These are phyloP conservation scores for Debaryomycetaceae sp. DNA, from an alignment of 1,139 yeast genomes.

Conservation along the genomic window DNA sequence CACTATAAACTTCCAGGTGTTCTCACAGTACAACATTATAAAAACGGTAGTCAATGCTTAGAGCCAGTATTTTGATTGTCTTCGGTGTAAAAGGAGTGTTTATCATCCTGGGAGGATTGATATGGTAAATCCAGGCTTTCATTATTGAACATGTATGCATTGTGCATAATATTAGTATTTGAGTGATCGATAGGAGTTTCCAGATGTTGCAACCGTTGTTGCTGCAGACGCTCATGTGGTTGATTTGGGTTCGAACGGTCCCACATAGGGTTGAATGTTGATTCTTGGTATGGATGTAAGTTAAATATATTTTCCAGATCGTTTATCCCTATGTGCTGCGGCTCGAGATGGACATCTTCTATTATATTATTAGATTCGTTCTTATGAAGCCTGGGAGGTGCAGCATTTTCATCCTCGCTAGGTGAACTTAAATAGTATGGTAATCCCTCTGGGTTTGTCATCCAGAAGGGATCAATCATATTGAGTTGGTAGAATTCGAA, in stretches of 20 bases:
- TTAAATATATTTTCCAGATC: not conserved
- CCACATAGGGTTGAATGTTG: not conserved
- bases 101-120: not conserved
- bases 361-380: not conserved
- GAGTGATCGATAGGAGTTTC: not conserved
- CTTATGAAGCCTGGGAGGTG: not conserved
- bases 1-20: too few species aligned
- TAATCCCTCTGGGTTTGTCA: constrained; percentile 38
- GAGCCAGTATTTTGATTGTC: not conserved
- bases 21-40: too few species aligned
- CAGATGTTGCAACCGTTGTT: not conserved
- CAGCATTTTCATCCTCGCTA: constrained; percentile 21
- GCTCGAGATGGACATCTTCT: not conserved
- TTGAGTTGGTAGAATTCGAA: constrained; percentile 23
- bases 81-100: not conserved
- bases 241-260: not conserved
- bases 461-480: constrained; percentile 43
- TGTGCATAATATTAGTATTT: not conserved
- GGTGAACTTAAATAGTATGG: constrained; percentile 40
- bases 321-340: not conserved
- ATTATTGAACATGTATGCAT: not conserved
- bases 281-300: not conserved
- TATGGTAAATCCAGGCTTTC: not conserved
- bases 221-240: not conserved
- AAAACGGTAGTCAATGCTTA: too few species aligned